Evolutionary conservation across 257 asterid species (phyloP), one percentile per base, ranked within the genome.

Genomic region (Apocynum venetum): DNA sequence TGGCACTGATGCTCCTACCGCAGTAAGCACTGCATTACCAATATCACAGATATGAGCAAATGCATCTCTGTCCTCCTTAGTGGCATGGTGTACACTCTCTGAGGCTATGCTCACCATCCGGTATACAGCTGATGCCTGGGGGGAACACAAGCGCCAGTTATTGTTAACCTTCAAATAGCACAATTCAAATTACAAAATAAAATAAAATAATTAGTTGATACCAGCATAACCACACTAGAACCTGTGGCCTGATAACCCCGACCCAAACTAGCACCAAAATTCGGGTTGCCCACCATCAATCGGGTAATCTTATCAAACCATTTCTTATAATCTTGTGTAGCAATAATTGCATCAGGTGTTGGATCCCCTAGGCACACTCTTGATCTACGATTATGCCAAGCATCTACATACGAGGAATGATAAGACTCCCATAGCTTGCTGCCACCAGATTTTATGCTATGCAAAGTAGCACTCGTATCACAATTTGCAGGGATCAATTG

Each of bases 181-280:
- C 2, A 51, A 51, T 2, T 51, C 3, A 51, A 51, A 51, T 51
- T 4, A 13, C 15, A 51, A 51, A 53, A 53, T 11, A 19, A 53
- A 53, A 53, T 19, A 3, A 19, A 53, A 4, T 14, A 49, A 10
- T 8, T 1, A 4, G 4, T 4, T 53, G 55, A 53, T 53, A 53
- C 60, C 60, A 53, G 60, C 60, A 53, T 53, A 53, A 53, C 60
- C 60, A 53, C 60, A 53, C 60, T 53, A 53, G 60, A 53, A 53
- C 60, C 60, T 15, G 60, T 53, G 60, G 60, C 60, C 19, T 53
- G 60, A 53, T 53, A 53, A 53, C 60, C 60, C 19, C 14, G 60
- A 53, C 60, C 14, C 0, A n/a, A n/a, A 53, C 19, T n/a, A 53
- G 60, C 60, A 15, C 60, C 60, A 53, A 53, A 3, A 14, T 53